Base-by-base conservation (phyloP, 1,284 basidiomycete genomes). In the Leccinum laetum region DNA sequence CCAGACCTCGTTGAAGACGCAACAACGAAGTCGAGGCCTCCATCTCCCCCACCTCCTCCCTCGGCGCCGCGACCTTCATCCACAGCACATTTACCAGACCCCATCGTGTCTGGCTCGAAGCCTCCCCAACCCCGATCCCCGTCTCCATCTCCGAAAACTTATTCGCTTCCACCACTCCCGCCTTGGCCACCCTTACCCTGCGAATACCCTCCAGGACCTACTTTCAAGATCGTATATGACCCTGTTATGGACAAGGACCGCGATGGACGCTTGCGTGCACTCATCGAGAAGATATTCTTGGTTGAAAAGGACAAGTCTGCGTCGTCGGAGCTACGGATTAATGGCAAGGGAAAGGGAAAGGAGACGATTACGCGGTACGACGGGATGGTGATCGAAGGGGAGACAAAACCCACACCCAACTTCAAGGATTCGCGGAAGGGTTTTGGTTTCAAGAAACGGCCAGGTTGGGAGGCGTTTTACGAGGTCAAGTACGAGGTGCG, bases 221-320 rank as follows among this genome's bases (percentile, higher is more conserved):
- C 85, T 53, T 89, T 82, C 78, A 86, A 84, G 69, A 81, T 92
- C 14, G 72, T 89, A 10, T 92, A 84, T 72, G 91, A 93, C 72
- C 84, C 87, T 46, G 69, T 78, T 3, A 72, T 83, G 32, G 84
- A 87, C 69, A 81, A 79, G 72, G 82, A 84, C 61, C 72, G 76
- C 4, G 80, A 84, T 55, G 78, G 78, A n/a, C 72, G 75, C n/a
- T 81, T 82, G 66, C 83, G 83, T 16, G 70, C 74, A 9, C 77
- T 89, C 14, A 81, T 88, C 26, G 86, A 88, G 67, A 83, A 82
- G 69, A 77, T 89, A 32, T 80, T 84, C 32, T 74, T 57, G 14
- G 76, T 72, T 57, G 72, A 82, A 63, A 79, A 75, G 18, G 73
- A 79, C 26, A 76, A 78, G 35, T 56, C 66, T 11, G 65, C 57